Conservation (phyloP, 2,329 filamentous ascomycete genomes). For the Stachybotrys elegans region DNA sequence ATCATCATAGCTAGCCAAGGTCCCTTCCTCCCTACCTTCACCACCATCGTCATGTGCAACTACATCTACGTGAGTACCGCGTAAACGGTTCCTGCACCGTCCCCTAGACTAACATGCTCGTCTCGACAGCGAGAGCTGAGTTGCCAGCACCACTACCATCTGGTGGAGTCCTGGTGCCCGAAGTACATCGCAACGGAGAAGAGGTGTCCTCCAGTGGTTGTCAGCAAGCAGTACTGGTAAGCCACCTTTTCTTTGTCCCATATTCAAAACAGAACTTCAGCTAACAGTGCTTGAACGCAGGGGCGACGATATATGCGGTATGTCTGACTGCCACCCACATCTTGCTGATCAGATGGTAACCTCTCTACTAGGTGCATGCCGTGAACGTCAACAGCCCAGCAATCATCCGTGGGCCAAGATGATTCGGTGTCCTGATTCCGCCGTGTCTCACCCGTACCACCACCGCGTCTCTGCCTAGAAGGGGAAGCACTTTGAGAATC, state of each 20-base stretch:
- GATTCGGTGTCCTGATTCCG: constrained; percentile 27
- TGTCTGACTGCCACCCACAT: constrained; percentile 15
- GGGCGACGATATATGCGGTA: constrained; percentile 41
- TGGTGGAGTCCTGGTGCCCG: constrained; percentile 40
- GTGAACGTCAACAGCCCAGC: constrained; percentile 33
- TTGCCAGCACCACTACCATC: constrained; percentile 46
- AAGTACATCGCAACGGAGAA: constrained; percentile 40
- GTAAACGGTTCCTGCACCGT: not conserved
- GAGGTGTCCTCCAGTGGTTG: constrained; percentile 36
- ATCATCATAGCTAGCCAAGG: no score
- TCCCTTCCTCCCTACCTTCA: no score
- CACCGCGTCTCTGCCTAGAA: no score
- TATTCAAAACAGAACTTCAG: no score
- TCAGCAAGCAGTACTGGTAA: constrained; percentile 41
- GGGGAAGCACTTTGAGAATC: no score
- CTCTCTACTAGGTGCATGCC: constrained; percentile 32
- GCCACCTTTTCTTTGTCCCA: no score
- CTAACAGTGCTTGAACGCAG: no score
- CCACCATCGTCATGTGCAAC: constrained; percentile 39
- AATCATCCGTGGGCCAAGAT: constrained; percentile 32
- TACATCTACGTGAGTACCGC: constrained; percentile 40
- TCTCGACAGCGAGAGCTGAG: constrained; percentile 43
- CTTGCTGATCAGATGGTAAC: no score
- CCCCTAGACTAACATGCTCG: constrained; percentile 7
- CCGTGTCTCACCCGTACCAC: no score